These are phyloP conservation scores for Tranzscheliella williamsii DNA, from an alignment of 1,284 basidiomycete species.

Conservation along the genomic window DNA sequence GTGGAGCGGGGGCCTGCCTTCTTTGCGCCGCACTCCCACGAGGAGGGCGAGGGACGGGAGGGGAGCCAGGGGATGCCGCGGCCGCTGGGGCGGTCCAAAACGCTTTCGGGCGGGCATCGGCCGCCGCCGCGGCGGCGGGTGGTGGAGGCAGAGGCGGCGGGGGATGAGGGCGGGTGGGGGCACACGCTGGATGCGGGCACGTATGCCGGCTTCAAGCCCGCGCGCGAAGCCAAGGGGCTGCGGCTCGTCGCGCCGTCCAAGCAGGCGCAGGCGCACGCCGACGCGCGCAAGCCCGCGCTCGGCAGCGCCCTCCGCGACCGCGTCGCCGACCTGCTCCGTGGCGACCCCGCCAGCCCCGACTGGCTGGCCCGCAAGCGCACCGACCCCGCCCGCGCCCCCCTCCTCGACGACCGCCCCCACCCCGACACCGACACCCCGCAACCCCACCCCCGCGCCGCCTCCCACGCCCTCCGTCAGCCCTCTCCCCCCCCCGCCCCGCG, in stretches of 20 bases:
- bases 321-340: too few species aligned
- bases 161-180: slow-evolving; percentile 30
- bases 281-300: too few species aligned
- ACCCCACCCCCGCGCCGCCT: too few species aligned
- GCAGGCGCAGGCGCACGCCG: too few species aligned
- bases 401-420: too few species aligned
- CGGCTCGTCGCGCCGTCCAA: slow-evolving; percentile 45
- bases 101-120: slow-evolving; percentile 5
- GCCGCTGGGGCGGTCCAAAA: slow-evolving; percentile 49
- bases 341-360: too few species aligned
- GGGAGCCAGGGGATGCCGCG: slow-evolving; percentile 32
- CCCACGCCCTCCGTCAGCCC: too few species aligned
- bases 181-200: slow-evolving; percentile 45
- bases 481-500: too few species aligned
- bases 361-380: too few species aligned
- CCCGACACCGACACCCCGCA: too few species aligned
- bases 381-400: too few species aligned
- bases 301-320: too few species aligned
- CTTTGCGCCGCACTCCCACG: slow-evolving; percentile 31
- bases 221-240: slow-evolving; percentile 42
- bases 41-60: slow-evolving; percentile 6
- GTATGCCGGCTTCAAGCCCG: slow-evolving; percentile 52
- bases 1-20: slow-evolving; percentile 57
- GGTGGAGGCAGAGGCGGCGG: slow-evolving; percentile 4
- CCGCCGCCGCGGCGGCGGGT: slow-evolving; percentile 27